phyloP scores from a whole-genome alignment of 768 basidiomycete genomes.

The Boletus reticuloceps region DNA sequence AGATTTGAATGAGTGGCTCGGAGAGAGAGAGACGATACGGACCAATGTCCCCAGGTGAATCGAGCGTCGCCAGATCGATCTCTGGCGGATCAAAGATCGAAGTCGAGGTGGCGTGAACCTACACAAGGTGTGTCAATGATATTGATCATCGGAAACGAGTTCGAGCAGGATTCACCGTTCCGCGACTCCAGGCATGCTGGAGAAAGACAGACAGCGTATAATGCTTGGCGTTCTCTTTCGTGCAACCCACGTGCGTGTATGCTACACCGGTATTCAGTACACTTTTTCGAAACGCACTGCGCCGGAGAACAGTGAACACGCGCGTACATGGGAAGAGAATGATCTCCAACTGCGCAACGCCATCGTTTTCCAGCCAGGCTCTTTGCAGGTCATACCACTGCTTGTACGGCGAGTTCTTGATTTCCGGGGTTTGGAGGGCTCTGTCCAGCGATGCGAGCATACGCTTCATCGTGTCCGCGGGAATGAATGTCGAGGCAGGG shows the following conservation, averaged over 20 bases:
- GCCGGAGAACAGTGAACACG: no score
- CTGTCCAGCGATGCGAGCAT: slow-evolving; percentile 7
- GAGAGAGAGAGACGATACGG: neutral
- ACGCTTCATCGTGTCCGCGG: slow-evolving; percentile 7
- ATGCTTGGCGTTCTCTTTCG: slow-evolving; percentile 11
- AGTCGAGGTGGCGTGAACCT: slow-evolving; percentile 4
- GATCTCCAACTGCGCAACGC: slow-evolving; percentile 14
- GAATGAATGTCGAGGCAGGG: slow-evolving; percentile 10
- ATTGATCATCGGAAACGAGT: no score
- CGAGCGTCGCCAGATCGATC: slow-evolving; percentile 12
- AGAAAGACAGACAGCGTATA: slow-evolving; percentile 7
- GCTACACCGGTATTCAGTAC: neutral
- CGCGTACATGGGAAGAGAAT: slow-evolving; percentile 16
- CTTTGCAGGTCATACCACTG: slow-evolving; percentile 13
- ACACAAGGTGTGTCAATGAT: neutral
- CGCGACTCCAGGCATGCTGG: slow-evolving; percentile 18
- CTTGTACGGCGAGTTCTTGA: slow-evolving; percentile 13
- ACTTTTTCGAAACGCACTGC: no score
- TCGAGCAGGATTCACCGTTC: neutral
- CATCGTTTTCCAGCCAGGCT: slow-evolving; percentile 16
- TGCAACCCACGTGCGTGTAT: slow-evolving; percentile 8
- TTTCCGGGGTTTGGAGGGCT: slow-evolving; percentile 3
- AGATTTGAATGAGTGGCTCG: neutral
- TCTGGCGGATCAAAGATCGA: slow-evolving; percentile 16
- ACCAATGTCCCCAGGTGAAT: slow-evolving; percentile 11